Percentiles rank a stretch among this genome's conserved stretches.
Conservation (phyloP, 495 filamentous ascomycete species). For the Lindgomyces ingoldianus region DNA sequence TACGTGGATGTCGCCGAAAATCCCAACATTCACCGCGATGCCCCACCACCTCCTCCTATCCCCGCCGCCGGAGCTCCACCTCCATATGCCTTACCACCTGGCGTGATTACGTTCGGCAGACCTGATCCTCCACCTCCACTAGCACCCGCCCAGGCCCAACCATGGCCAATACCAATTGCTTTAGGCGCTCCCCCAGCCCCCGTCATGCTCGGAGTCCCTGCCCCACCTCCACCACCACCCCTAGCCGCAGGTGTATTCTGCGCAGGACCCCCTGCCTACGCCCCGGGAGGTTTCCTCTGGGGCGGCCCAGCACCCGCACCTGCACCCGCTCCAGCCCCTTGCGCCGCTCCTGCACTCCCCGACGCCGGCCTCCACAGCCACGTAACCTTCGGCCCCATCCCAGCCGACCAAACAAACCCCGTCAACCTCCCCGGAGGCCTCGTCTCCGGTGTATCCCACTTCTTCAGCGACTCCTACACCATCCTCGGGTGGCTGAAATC, state of each 20-base stretch:
- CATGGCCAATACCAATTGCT: background rate
- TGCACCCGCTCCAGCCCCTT: too few species aligned
- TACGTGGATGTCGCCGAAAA: conserved; percentile 15
- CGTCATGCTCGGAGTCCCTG: background rate
- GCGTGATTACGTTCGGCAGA: background rate
- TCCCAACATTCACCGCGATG: conserved; percentile 23
- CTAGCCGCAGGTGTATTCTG: too few species aligned
- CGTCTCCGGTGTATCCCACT: background rate
- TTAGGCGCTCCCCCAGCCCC: background rate
- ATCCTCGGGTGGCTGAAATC: background rate
- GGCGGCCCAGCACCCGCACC: background rate
- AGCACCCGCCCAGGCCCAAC: background rate
- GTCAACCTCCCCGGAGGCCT: background rate
- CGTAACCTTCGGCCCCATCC: background rate
- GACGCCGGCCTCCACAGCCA: background rate
- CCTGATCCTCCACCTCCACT: background rate
- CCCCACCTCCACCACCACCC: background rate
- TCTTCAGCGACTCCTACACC: background rate
- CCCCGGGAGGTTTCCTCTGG: background rate
- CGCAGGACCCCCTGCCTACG: background rate
- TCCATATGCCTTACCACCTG: background rate
- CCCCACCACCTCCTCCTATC: conserved; percentile 18
- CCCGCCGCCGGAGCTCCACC: background rate
- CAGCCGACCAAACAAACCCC: background rate
- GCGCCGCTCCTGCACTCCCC: background rate